These are phyloP conservation scores for Bidens hawaiensis DNA, from an alignment of 140 eudicot genomes.

Conservation along the genomic window DNA sequence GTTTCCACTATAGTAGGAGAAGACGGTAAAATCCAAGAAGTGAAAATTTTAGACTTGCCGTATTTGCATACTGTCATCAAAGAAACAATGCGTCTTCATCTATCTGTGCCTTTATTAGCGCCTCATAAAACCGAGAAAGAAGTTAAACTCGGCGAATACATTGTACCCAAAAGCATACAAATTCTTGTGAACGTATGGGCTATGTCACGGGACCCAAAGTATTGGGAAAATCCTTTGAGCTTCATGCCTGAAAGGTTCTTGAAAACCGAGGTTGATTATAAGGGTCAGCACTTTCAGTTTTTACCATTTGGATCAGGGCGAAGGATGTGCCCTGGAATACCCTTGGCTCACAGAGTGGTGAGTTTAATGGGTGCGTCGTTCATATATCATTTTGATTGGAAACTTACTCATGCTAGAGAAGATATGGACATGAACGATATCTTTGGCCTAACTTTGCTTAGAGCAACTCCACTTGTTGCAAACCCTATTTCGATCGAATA, in stretches of 20 bases:
- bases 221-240: conserved; percentile 30
- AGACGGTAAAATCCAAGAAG: neutral
- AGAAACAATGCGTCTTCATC: conserved; percentile 38
- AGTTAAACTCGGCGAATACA: neutral
- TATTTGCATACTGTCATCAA: conserved; percentile 18
- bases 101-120: conserved; percentile 29
- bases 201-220: neutral
- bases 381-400: neutral
- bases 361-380: neutral
- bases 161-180: neutral
- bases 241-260: conserved; percentile 51
- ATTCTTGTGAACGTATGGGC: neutral
- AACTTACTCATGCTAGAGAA: neutral
- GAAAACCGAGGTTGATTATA: conserved; percentile 30
- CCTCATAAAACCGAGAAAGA: conserved; percentile 23
- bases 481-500: neutral
- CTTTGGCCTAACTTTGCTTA: neutral
- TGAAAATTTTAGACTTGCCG: conserved; percentile 21
- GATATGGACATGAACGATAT: neutral
- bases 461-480: neutral
- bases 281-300: conserved; percentile 39
- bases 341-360: neutral
- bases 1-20: neutral
- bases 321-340: neutral
- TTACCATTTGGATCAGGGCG: conserved; percentile 54